Percentiles rank a stretch among this genome's conserved stretches.
These are phyloP conservation scores for Jackrogersella minutella DNA, from an alignment of 495 filamentous ascomycete genomes.

Conservation along the genomic window DNA sequence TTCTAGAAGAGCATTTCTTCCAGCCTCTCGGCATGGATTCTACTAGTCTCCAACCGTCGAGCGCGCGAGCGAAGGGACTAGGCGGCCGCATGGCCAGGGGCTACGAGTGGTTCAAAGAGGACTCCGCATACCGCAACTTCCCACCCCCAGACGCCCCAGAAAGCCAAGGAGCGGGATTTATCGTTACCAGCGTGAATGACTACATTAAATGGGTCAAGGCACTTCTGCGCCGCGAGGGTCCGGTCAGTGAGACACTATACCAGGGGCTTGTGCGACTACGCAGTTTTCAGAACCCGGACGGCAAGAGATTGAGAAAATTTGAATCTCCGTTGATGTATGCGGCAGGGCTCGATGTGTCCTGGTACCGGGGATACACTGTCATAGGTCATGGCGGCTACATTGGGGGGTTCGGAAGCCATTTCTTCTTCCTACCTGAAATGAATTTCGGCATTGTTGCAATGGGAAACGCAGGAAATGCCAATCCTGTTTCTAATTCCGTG, in stretches of 20 bases:
- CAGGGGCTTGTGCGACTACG: constrained; percentile 46
- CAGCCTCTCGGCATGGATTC: constrained; percentile 54
- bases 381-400: constrained; percentile 53
- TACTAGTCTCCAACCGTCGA: constrained; percentile 51
- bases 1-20: constrained; percentile 56
- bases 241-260: constrained; percentile 48
- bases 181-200: constrained; percentile 61
- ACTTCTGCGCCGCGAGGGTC: constrained; percentile 39
- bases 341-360: constrained; percentile 51
- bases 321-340: constrained; percentile 44
- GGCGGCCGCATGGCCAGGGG: constrained; percentile 47
- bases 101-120: constrained; percentile 32
- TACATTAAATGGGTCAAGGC: constrained; percentile 59
- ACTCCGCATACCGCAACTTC: constrained; percentile 13
- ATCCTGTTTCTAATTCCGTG: constrained; percentile 32
- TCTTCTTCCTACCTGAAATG: constrained; percentile 55
- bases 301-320: constrained; percentile 1
- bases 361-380: constrained; percentile 51
- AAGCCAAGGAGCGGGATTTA: constrained; percentile 55
- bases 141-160: constrained; percentile 2
- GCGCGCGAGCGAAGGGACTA: constrained; percentile 39
- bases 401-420: constrained; percentile 49
- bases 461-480: constrained; percentile 47
- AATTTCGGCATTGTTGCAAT: constrained; percentile 56
- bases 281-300: constrained; percentile 25